A percentile compares a stretch with the other conserved stretches of the same genome.
These are phyloP conservation scores for Penicillium sp. DNA, from an alignment of 2,329 filamentous ascomycete genomes.

Conservation along the genomic window DNA sequence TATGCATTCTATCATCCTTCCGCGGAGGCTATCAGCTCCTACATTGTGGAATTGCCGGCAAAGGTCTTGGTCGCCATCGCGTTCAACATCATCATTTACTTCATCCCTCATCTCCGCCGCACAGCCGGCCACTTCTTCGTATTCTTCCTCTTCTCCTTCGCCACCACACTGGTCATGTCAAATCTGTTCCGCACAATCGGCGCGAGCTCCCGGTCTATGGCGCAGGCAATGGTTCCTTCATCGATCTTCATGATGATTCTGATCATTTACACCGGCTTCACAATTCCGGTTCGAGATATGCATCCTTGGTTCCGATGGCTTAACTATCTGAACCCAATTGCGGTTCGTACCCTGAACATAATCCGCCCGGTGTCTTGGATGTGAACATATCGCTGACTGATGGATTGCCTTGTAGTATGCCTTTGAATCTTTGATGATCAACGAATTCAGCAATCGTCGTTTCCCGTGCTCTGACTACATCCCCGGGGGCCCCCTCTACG, in stretches of 20 bases:
- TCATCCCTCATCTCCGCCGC: slow-evolving; percentile 74
- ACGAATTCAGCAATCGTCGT: slow-evolving; percentile 65
- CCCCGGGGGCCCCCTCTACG: slow-evolving; percentile 41
- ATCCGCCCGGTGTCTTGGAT: too few relatives aligned
- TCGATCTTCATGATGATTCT: slow-evolving; percentile 43
- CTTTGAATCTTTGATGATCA: slow-evolving; percentile 76
- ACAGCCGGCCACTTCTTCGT: slow-evolving; percentile 75
- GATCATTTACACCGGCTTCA: slow-evolving; percentile 47
- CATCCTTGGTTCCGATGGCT: slow-evolving; percentile 77
- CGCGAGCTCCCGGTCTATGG: slow-evolving; percentile 62
- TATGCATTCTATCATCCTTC: slow-evolving; percentile 88
- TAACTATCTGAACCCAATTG: slow-evolving; percentile 71
- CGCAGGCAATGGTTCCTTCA: slow-evolving; percentile 52
- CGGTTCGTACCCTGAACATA: slow-evolving; percentile 22
- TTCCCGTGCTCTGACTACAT: slow-evolving; percentile 49
- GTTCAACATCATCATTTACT: slow-evolving; percentile 79
- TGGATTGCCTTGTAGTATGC: slow-evolving; percentile 47
- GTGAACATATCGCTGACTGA: too few relatives aligned
- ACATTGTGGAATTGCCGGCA: slow-evolving; percentile 78
- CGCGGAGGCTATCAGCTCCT: slow-evolving; percentile 78
- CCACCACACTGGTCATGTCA: slow-evolving; percentile 69
- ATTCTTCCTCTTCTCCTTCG: slow-evolving; percentile 71
- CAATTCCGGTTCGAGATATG: slow-evolving; percentile 55
- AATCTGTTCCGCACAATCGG: slow-evolving; percentile 79
- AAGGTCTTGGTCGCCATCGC: slow-evolving; percentile 65